phyloP scores from a whole-genome alignment of 805 yeast species.

The Pichia sporocuriosa region DNA sequence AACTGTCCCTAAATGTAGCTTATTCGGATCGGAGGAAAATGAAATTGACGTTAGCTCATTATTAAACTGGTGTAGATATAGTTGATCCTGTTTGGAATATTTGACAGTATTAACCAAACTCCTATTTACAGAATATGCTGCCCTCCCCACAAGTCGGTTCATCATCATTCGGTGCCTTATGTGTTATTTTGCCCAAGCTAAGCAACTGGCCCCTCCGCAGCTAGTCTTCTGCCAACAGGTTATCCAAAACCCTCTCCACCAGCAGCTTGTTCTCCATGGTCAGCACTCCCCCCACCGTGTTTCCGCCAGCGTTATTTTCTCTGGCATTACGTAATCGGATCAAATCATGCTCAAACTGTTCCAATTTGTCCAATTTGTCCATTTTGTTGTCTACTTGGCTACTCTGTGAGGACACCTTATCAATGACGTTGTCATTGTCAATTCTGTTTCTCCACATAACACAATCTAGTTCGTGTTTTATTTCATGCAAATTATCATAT shows the following conservation, averaged over 20 bases:
- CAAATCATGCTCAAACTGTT: neutral
- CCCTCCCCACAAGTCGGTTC: conserved; percentile 3
- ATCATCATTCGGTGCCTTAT: neutral
- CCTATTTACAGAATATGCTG: conserved; percentile 15
- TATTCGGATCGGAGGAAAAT: conserved; percentile 24
- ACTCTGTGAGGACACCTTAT: neutral
- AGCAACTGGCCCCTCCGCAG: too few relatives aligned
- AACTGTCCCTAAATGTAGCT: conserved; percentile 22
- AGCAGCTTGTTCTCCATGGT: neutral
- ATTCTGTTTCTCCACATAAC: neutral
- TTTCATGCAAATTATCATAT: neutral
- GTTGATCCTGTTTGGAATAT: conserved; percentile 24
- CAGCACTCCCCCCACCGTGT: neutral
- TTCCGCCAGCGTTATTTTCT: neutral
- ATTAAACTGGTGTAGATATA: conserved; percentile 22
- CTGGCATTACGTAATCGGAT: conserved; percentile 5
- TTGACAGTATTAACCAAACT: conserved; percentile 17
- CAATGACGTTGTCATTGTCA: neutral
- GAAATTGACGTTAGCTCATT: conserved; percentile 20
- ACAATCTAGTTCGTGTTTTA: conserved; percentile 7
- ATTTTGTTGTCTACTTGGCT: too few relatives aligned
- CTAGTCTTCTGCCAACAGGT: neutral
- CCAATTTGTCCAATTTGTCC: neutral
- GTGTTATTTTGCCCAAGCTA: neutral
- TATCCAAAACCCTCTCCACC: neutral